phyloP scores from a whole-genome alignment of 140 eudicot genomes.

The Oenanthe javanica region DNA sequence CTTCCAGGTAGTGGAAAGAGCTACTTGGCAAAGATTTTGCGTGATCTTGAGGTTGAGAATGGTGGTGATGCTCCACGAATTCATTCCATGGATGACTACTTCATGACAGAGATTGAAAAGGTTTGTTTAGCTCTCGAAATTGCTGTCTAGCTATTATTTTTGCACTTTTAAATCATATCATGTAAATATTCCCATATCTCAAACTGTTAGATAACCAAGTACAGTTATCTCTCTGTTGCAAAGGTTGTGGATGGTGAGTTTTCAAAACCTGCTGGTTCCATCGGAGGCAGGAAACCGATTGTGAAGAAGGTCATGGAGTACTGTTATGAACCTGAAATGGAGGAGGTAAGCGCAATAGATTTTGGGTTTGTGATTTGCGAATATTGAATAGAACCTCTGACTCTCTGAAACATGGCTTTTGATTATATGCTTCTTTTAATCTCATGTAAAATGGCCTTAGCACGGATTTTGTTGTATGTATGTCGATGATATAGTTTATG shows the following conservation, averaged over 20 bases:
- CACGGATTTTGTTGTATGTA: no score
- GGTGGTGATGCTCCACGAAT: slow-evolving; percentile 91
- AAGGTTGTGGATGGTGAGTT: slow-evolving; percentile 74
- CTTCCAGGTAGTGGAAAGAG: slow-evolving; percentile 94
- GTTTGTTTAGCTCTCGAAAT: slow-evolving; percentile 21
- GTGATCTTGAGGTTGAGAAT: slow-evolving; percentile 94
- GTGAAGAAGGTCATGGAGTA: slow-evolving; percentile 82
- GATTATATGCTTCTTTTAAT: background rate
- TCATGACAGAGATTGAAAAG: slow-evolving; percentile 98
- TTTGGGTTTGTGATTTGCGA: background rate
- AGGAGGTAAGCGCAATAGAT: slow-evolving; percentile 52
- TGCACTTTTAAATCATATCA: slow-evolving; percentile 3
- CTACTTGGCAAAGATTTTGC: slow-evolving; percentile 82
- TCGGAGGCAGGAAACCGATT: slow-evolving; percentile 61
- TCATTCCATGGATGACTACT: slow-evolving; percentile 97
- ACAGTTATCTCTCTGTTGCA: slow-evolving; percentile 8
- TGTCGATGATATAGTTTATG: background rate
- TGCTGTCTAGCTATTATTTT: background rate
- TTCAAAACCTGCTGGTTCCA: slow-evolving; percentile 64
- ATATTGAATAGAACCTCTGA: background rate
- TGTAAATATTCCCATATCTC: slow-evolving; percentile 1
- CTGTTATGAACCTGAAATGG: slow-evolving; percentile 98
- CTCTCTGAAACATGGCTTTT: background rate
- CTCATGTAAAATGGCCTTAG: background rate
- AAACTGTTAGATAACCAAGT: background rate